Base-by-base conservation (phyloP, 805 yeast genomes). In the Ogataea sp. region DNA sequence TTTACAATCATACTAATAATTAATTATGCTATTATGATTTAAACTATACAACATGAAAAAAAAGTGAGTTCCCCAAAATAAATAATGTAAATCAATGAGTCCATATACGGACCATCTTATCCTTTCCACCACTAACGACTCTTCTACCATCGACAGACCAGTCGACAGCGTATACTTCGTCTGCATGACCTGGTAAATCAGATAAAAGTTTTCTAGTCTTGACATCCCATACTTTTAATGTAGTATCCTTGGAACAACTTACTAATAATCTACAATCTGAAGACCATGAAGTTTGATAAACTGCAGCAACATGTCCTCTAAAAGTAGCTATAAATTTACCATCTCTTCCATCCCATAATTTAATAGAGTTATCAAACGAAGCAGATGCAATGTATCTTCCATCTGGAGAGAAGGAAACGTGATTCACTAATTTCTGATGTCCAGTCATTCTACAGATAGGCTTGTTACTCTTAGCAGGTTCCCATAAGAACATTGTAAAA, bases 51-150 rank as follows among this genome's bases (percentile, higher is more conserved):
- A n/a, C n/a, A n/a, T 13, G 9, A 18, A 29, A 6, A 16, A 23
- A 23, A 25, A 34, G 18, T 16, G 18, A 13, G 28, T 23, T n/a
- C n/a, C n/a, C n/a, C n/a, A n/a, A n/a, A n/a, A n/a, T n/a, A n/a
- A n/a, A n/a, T n/a, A n/a, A n/a, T n/a, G n/a, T n/a, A 34, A 35
- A 38, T 48, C 55, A 81, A 55, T 80, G 86, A n/a, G 93, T 77
- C 98, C 98, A 93, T 43, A 93, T 66, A 53, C 97, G 73, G 20
- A 93, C 88, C 71, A 83, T 83, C 60, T 89, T 93, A 59, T 93
- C 98, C 56, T 88, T 89, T 38, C 98, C 97, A 17, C 97, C 98
- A 58, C 96, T 85, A n/a, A 90, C 95, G 11, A 93, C 97, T 48
- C 81, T 71, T 47, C 75, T 75, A 34, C 98, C 98, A 58, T 93